A percentile compares a stretch with the other conserved stretches of the same genome.
Evolutionary conservation across 2,329 filamentous ascomycete genomes (phyloP).

Genomic region (Niveomyces coronatus): DNA sequence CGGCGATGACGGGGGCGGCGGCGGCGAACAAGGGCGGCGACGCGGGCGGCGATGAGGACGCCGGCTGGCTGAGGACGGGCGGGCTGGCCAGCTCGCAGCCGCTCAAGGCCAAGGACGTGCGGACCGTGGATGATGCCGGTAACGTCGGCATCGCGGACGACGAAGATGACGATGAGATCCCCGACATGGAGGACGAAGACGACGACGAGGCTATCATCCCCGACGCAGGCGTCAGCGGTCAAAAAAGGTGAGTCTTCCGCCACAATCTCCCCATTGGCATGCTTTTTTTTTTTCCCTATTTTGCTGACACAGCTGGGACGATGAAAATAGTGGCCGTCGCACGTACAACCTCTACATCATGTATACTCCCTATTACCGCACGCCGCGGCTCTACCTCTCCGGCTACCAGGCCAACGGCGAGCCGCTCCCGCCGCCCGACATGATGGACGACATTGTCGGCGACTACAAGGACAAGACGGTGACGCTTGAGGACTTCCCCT

Average conservation of each 20-base stretch:
- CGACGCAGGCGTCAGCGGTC: slow-evolving; percentile 46
- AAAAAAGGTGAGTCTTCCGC: slow-evolving; percentile 31
- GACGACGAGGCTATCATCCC: slow-evolving; percentile 94
- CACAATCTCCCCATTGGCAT: background rate
- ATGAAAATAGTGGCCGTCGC: slow-evolving; percentile 54
- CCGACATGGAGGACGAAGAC: slow-evolving; percentile 97
- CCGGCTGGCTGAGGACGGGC: slow-evolving; percentile 87
- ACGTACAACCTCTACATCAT: slow-evolving; percentile 99
- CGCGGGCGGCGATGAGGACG: slow-evolving; percentile 46
- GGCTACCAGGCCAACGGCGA: slow-evolving; percentile 75
- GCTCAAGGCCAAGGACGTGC: slow-evolving; percentile 67
- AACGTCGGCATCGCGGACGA: slow-evolving; percentile 68
- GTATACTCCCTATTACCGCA: slow-evolving; percentile 94
- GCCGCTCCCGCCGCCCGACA: slow-evolving; percentile 69
- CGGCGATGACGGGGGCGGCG: slow-evolving; percentile 26
- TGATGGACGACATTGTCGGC: slow-evolving; percentile 96
- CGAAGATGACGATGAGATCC: slow-evolving; percentile 72
- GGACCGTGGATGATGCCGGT: slow-evolving; percentile 81
- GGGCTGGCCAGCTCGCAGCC: slow-evolving; percentile 67
- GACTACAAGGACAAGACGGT: slow-evolving; percentile 99
- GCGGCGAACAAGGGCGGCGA: slow-evolving; percentile 24
- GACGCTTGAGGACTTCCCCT: slow-evolving; percentile 93
- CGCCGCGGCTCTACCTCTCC: slow-evolving; percentile 87
- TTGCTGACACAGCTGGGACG: no score
- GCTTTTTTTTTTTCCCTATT: no score